phyloP scores from a whole-genome alignment of 257 asterid genomes.

The Lycium barbarum region DNA sequence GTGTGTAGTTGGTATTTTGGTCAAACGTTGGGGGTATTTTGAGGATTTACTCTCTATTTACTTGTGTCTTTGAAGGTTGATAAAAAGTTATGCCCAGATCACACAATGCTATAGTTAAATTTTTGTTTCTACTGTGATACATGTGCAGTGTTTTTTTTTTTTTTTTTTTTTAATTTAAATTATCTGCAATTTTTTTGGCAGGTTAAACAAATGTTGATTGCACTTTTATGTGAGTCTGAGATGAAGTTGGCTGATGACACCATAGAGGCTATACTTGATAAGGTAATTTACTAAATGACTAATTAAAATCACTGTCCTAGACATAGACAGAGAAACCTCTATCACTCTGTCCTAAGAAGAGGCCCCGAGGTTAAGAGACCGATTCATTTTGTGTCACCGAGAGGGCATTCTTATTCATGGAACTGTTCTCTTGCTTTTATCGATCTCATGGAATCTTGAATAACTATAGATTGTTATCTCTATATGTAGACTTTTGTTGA shows the following conservation, averaged over 20 bases:
- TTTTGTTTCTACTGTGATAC: constrained; percentile 14
- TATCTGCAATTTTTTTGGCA: constrained; percentile 46
- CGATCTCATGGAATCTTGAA: not conserved
- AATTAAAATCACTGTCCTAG: not conserved
- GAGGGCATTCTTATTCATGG: not conserved
- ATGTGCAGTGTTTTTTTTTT: constrained; percentile 27
- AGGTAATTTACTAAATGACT: constrained; percentile 50
- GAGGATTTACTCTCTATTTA: no score
- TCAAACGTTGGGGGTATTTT: no score
- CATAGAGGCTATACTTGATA: constrained; percentile 84
- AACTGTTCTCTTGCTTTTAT: not conserved
- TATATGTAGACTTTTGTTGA: constrained; percentile 77
- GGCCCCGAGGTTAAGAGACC: not conserved
- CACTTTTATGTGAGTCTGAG: constrained; percentile 88
- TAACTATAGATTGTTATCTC: constrained; percentile 14
- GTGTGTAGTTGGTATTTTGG: no score
- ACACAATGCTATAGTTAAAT: not conserved
- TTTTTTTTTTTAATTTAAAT: constrained; percentile 17
- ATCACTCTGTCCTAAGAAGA: not conserved
- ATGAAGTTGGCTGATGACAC: constrained; percentile 98
- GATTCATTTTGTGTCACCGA: not conserved
- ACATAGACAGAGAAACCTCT: not conserved
- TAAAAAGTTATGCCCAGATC: not conserved
- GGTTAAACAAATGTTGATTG: constrained; percentile 99
- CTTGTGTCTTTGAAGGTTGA: not conserved